Conservation (phyloP, 2,329 filamentous ascomycete species). For the Epichloe bromicola region DNA sequence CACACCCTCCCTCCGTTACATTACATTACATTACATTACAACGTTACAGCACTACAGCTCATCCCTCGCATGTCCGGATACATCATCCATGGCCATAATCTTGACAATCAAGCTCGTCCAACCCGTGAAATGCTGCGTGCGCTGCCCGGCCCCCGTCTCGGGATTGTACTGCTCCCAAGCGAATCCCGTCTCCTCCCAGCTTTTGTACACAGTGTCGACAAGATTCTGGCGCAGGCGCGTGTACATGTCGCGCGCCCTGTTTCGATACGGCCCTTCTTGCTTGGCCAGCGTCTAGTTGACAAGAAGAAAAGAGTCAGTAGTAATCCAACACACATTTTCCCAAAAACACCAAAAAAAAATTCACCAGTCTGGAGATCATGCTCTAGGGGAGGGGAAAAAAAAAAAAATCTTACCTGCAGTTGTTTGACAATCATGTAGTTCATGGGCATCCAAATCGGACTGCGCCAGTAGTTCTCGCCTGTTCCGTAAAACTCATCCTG, state of each 20-base stretch:
- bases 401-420: conserved; percentile 48
- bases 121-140: conserved; percentile 94
- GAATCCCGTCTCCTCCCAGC: conserved; percentile 85
- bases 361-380: too few relatives aligned
- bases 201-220: conserved; percentile 75
- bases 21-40: too few relatives aligned
- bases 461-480: conserved; percentile 93
- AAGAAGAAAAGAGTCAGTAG: background rate
- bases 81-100: conserved; percentile 87
- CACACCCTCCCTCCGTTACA: too few relatives aligned
- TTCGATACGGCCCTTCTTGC: conserved; percentile 53
- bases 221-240: conserved; percentile 66
- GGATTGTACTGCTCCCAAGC: conserved; percentile 98
- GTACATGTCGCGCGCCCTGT: conserved; percentile 62
- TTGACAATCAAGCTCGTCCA: conserved; percentile 99
- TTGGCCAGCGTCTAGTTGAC: conserved; percentile 44
- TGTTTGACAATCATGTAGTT: conserved; percentile 79
- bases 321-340: background rate
- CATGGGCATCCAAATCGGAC: conserved; percentile 90
- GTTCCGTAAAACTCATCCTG: conserved; percentile 75
- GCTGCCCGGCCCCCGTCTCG: conserved; percentile 82
- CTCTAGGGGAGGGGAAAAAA: too few relatives aligned
- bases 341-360: too few relatives aligned
- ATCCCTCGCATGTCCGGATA: conserved; percentile 29
- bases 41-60: conserved; percentile 28